Conservation (phyloP, 805 yeast genomes). For the Metschnikowia picachoensis region DNA sequence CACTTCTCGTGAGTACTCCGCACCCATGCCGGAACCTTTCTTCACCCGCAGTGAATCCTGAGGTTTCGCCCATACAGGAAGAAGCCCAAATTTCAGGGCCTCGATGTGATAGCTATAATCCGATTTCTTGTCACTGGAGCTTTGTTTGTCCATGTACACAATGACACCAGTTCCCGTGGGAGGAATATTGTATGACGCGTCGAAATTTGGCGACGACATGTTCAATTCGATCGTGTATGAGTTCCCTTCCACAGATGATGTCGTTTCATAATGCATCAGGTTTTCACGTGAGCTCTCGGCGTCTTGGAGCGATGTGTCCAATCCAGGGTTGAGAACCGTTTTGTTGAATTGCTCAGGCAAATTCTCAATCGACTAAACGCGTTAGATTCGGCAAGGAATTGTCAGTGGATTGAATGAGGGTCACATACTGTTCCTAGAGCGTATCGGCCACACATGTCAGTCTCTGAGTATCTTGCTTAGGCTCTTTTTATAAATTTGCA, state of each 20-base stretch:
- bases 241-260: constrained; percentile 3
- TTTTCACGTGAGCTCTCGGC: not conserved
- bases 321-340: constrained; percentile 5
- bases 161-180: constrained; percentile 56
- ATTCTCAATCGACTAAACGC: constrained; percentile 12
- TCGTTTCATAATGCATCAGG: constrained; percentile 5
- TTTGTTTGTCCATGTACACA: constrained; percentile 18
- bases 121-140: not conserved
- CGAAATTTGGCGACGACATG: constrained; percentile 14
- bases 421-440: constrained; percentile 18
- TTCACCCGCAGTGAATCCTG: constrained; percentile 30
- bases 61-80: constrained; percentile 64
- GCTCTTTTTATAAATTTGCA: no score
- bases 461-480: not conserved
- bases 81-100: constrained; percentile 76
- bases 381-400: not conserved
- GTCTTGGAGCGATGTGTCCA: not conserved
- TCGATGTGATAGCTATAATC: constrained; percentile 26
- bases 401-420: not conserved
- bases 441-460: constrained; percentile 18
- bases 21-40: constrained; percentile 16
- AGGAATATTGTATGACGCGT: constrained; percentile 52
- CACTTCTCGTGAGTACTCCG: constrained; percentile 27
- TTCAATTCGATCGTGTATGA: constrained; percentile 6
- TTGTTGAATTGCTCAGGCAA: constrained; percentile 11